Percentiles rank a stretch among this genome's conserved stretches.
Conservation (phyloP, 2,329 filamentous ascomycete genomes). For the Hyphodiscus sp. region DNA sequence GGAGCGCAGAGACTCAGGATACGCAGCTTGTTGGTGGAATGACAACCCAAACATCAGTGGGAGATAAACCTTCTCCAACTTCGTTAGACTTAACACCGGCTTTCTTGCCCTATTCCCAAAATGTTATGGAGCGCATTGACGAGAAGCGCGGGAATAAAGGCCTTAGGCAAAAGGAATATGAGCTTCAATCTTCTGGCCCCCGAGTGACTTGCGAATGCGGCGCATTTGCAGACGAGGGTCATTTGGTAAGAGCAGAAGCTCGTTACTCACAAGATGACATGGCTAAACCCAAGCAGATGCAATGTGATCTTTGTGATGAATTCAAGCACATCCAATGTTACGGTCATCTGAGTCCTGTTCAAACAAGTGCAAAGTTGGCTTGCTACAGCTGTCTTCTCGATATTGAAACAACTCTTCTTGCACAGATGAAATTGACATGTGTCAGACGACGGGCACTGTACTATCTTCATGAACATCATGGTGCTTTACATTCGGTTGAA, state of each 20-base stretch:
- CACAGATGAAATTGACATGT: slow-evolving; percentile 8
- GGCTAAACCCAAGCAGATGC: slow-evolving; percentile 9
- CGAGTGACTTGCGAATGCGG: slow-evolving; percentile 12
- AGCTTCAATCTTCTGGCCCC: not conserved
- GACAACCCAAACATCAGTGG: not conserved
- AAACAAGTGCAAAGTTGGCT: not conserved
- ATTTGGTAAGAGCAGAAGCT: slow-evolving; percentile 6
- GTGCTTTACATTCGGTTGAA: not conserved
- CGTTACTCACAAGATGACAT: not conserved
- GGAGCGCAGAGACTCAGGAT: slow-evolving; percentile 13
- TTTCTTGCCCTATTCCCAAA: not conserved
- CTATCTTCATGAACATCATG: slow-evolving; percentile 5
- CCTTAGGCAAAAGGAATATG: not conserved
- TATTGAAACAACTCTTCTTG: not conserved
- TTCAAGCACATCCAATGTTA: slow-evolving; percentile 20
- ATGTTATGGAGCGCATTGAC: not conserved
- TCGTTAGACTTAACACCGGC: not conserved
- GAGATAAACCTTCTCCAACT: not conserved
- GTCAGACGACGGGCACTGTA: slow-evolving; percentile 14
- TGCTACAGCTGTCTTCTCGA: slow-evolving; percentile 19
- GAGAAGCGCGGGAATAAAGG: not conserved
- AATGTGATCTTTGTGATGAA: slow-evolving; percentile 15
- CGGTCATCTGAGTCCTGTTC: slow-evolving; percentile 13
- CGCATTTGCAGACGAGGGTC: not conserved
- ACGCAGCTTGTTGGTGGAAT: slow-evolving; percentile 1